Base-by-base conservation (phyloP, 2,329 filamentous ascomycete genomes). In the Beauveria scarabaeidicola region DNA sequence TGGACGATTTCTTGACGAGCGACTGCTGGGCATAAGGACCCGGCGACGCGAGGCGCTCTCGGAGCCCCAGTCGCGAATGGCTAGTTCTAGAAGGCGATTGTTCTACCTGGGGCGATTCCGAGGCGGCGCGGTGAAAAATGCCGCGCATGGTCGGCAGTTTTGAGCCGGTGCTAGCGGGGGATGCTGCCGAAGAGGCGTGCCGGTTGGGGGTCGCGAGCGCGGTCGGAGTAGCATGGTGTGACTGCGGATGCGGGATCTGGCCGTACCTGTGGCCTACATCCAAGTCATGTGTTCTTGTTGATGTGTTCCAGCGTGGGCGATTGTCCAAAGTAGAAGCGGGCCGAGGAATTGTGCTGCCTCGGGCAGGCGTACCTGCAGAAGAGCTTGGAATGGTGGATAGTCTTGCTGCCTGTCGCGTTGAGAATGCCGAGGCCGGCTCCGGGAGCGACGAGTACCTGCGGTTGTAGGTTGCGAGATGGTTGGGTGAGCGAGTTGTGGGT, bases 221-320 rank as follows among this genome's bases (percentile, higher is more conserved):
- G 62, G 82, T 82, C 0, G 83, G 80, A 62, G 81, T 85, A 84
- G 82, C 1, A 82, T 83, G 7, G 82, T 85, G 48, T 83, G 72
- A 40, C 73, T 82, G 11, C 87, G 72, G 11, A 83, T 87, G 73
- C 85, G 88, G 69, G 84, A 83, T 70, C 88, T 51, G 47, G 47
- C 85, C 86, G 85, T n/a, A 55, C 11, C 23, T 19, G 11, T 15
- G 41, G 27, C 46, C 25, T 17, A 83, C 81, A 36, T 87, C 80
- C n/a, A 85, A 75, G 62, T 85, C 81, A 7, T 75, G 74, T 5
- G 82, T 81, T 66, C 87, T 90, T 6, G 85, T 83, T 32, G 85
- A 88, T 11, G 67, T 69, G 68, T 86, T 93, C 90, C 90, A 94
- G 61, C 85, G 81, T 3, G 90, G 90, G 54, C 87, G 84, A 60